These are phyloP conservation scores for Cladophialophora bantiana DNA, from an alignment of 2,329 filamentous ascomycete species.

Conservation along the genomic window DNA sequence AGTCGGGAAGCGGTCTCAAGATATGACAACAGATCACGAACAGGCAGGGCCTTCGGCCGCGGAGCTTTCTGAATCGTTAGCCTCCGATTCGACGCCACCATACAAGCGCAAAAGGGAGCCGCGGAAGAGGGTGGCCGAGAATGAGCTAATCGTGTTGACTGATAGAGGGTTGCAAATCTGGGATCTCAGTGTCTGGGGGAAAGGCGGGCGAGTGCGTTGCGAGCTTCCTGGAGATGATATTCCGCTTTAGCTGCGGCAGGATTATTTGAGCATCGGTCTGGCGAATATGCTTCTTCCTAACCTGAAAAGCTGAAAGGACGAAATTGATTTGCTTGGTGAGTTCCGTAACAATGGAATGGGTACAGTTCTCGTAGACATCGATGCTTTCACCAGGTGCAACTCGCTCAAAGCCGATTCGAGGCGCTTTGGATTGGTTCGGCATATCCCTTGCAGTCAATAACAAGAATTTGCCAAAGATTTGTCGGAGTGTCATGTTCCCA, in stretches of 20 bases:
- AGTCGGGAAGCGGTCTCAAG: background rate
- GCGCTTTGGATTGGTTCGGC: background rate
- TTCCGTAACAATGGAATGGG: background rate
- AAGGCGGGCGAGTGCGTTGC: slow-evolving; percentile 37
- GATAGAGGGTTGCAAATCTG: slow-evolving; percentile 52
- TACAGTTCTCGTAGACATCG: background rate
- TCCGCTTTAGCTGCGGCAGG: slow-evolving; percentile 7
- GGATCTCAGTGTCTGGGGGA: slow-evolving; percentile 45
- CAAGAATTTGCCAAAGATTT: background rate
- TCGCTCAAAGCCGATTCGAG: background rate
- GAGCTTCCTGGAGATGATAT: slow-evolving; percentile 12
- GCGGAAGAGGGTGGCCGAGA: slow-evolving; percentile 40
- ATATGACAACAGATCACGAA: background rate
- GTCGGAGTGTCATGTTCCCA: background rate
- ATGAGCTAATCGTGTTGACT: slow-evolving; percentile 51
- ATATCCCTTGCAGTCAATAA: background rate
- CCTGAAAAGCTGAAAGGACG: background rate
- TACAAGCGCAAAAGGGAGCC: slow-evolving; percentile 1
- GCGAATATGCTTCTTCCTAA: background rate
- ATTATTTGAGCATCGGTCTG: background rate
- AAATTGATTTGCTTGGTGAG: background rate
- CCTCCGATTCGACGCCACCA: background rate
- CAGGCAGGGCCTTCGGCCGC: background rate
- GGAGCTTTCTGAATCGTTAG: background rate
- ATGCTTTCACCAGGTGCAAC: background rate